phyloP scores from a whole-genome alignment of 2,329 filamentous ascomycete genomes.

The Arthrobotrys conoides region DNA sequence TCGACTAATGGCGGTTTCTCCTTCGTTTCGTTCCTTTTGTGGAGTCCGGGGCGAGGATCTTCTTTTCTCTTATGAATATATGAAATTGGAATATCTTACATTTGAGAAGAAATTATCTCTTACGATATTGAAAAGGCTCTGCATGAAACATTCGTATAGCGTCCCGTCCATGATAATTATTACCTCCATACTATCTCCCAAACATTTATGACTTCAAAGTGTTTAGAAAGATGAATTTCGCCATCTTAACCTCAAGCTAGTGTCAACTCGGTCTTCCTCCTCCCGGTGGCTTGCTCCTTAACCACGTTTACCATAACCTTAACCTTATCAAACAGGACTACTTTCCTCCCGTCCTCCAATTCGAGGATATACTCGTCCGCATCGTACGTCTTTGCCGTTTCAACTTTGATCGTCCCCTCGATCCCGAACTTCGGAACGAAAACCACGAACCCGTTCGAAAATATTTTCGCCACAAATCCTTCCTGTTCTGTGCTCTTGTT shows the following conservation, averaged over 20 bases:
- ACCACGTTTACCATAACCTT: slow-evolving; percentile 90
- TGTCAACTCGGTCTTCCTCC: slow-evolving; percentile 88
- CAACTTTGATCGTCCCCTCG: slow-evolving; percentile 84
- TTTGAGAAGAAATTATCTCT: slow-evolving; percentile 18
- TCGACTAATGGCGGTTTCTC: slow-evolving; percentile 29
- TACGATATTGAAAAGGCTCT: slow-evolving; percentile 23
- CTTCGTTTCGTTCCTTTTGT: slow-evolving; percentile 40
- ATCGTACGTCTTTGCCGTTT: slow-evolving; percentile 86
- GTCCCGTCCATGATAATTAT: slow-evolving; percentile 29
- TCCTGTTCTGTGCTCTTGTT: slow-evolving; percentile 83
- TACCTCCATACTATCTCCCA: slow-evolving; percentile 18
- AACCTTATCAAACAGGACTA: slow-evolving; percentile 94
- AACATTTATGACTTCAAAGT: slow-evolving; percentile 28
- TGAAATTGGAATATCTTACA: slow-evolving; percentile 35
- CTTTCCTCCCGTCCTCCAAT: slow-evolving; percentile 68
- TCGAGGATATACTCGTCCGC: slow-evolving; percentile 83
- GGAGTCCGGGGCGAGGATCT: slow-evolving; percentile 10
- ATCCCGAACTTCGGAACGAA: slow-evolving; percentile 97
- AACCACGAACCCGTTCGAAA: slow-evolving; percentile 96
- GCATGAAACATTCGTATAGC: slow-evolving; percentile 28
- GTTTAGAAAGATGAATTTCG: slow-evolving; percentile 8
- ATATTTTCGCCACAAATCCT: slow-evolving; percentile 96
- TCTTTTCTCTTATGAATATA: slow-evolving; percentile 12
- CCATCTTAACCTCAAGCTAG: slow-evolving; percentile 68
- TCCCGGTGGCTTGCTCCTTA: slow-evolving; percentile 94